Evolutionary conservation across 768 basidiomycete genomes (phyloP).

Genomic region (Hortiboletus flavorubellus): DNA sequence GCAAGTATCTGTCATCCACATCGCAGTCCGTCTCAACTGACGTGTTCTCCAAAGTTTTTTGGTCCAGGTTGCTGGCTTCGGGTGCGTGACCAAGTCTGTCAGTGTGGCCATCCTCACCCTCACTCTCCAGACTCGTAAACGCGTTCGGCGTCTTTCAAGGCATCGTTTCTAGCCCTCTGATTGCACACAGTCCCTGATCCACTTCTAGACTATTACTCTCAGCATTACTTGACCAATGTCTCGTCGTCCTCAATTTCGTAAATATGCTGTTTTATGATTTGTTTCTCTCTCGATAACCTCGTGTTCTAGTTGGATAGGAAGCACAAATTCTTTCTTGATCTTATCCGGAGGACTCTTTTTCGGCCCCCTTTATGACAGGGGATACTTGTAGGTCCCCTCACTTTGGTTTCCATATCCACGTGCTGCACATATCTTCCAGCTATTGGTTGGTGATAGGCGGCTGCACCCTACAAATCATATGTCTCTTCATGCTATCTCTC

Average conservation of each 20-base stretch:
- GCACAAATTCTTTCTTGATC: constrained; percentile 44
- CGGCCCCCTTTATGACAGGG: constrained; percentile 49
- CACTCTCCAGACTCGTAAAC: constrained; percentile 27
- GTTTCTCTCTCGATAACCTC: not conserved
- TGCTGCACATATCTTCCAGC: constrained; percentile 19
- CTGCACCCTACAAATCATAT: constrained; percentile 39
- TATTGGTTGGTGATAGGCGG: constrained; percentile 45
- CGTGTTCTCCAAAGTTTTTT: constrained; percentile 25
- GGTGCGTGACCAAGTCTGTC: constrained; percentile 17
- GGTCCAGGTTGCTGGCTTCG: constrained; percentile 38
- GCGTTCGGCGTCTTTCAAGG: constrained; percentile 44
- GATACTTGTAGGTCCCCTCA: constrained; percentile 41
- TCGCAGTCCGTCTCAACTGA: not conserved
- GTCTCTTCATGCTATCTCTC: constrained; percentile 45
- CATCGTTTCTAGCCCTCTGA: not conserved
- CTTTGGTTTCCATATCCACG: not conserved
- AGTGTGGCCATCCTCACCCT: not conserved
- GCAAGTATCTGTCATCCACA: constrained; percentile 6
- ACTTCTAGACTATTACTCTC: constrained; percentile 37
- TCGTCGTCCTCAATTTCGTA: constrained; percentile 38
- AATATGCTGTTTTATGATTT: constrained; percentile 3
- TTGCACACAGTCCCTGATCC: not conserved
- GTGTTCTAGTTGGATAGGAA: constrained; percentile 42
- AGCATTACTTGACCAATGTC: constrained; percentile 33
- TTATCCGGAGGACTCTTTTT: constrained; percentile 44